Percentiles rank a stretch among this genome's conserved stretches.
Conservation (phyloP, 169 alveolate genomes). For the Babesia ovata region DNA sequence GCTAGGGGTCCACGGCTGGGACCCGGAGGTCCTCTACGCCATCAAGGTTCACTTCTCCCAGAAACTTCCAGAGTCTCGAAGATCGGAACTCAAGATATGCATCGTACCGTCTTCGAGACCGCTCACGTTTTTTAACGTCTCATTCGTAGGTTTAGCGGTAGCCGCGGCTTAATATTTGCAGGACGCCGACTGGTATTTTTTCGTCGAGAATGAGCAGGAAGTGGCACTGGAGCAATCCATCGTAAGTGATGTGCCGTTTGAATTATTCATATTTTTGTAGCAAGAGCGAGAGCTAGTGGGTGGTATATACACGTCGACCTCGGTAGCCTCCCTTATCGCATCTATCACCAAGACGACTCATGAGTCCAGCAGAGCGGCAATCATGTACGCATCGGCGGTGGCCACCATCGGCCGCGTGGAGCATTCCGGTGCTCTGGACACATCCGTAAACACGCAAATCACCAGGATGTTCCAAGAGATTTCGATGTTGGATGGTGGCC, state of each 20-base stretch:
- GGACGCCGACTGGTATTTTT: constrained; percentile 68
- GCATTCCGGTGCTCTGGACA: constrained; percentile 16
- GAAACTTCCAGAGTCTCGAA: constrained; percentile 41
- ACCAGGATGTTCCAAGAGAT: constrained; percentile 30
- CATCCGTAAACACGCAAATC: constrained; percentile 4
- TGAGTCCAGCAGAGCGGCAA: constrained; percentile 64
- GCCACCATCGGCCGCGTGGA: constrained; percentile 31
- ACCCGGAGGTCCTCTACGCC: constrained; percentile 61
- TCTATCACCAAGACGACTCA: constrained; percentile 48
- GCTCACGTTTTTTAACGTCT: constrained; percentile 42
- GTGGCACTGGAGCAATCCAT: constrained; percentile 42
- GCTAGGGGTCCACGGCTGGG: constrained; percentile 69
- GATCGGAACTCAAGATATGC: constrained; percentile 41
- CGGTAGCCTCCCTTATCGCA: constrained; percentile 47
- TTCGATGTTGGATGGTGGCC: constrained; percentile 67
- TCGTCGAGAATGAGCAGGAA: constrained; percentile 55
- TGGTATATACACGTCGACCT: constrained; percentile 35
- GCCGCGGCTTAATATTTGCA: not conserved
- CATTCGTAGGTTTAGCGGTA: constrained; percentile 23
- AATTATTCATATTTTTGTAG: not conserved
- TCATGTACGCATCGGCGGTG: constrained; percentile 53
- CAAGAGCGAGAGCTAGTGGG: constrained; percentile 45
- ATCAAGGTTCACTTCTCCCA: constrained; percentile 59
- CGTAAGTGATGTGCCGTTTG: not conserved
- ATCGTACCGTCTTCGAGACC: constrained; percentile 62